These are phyloP conservation scores for Capsella bursapastoris DNA, from an alignment of 345 rosid species.

Conservation along the genomic window DNA sequence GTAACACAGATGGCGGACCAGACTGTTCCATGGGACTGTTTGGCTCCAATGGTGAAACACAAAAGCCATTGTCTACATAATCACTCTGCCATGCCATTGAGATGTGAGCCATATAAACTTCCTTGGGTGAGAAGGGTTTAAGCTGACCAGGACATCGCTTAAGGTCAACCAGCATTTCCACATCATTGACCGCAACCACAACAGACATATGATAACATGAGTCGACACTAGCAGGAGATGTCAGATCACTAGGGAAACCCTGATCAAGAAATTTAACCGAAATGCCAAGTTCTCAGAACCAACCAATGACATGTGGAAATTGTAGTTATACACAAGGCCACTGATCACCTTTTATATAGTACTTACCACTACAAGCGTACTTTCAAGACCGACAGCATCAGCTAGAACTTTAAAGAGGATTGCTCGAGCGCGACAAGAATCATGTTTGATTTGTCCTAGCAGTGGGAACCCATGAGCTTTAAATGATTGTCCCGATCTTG, in stretches of 20 bases:
- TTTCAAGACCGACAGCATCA: constrained; percentile 73
- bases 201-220: constrained; percentile 83
- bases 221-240: constrained; percentile 55
- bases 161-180: constrained; percentile 82
- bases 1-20: background rate
- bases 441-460: constrained; percentile 79
- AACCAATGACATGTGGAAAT: constrained; percentile 5
- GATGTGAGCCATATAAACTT: constrained; percentile 65
- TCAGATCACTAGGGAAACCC: constrained; percentile 81
- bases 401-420: constrained; percentile 87
- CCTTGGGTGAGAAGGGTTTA: constrained; percentile 63
- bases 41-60: constrained; percentile 77
- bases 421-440: constrained; percentile 79
- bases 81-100: constrained; percentile 51
- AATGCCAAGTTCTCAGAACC: constrained; percentile 3
- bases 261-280: constrained; percentile 31
- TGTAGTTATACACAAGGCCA: background rate
- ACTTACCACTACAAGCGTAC: constrained; percentile 85
- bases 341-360: constrained; percentile 11
- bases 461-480: constrained; percentile 59
- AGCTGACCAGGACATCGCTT: constrained; percentile 76
- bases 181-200: constrained; percentile 61
- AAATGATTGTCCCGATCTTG: constrained; percentile 52
- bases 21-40: constrained; percentile 68
- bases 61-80: constrained; percentile 51